Evolutionary conservation across 768 basidiomycete genomes (phyloP), one percentile per base, ranked within the genome.

Genomic region (Cystofilobasidium capitatum): DNA sequence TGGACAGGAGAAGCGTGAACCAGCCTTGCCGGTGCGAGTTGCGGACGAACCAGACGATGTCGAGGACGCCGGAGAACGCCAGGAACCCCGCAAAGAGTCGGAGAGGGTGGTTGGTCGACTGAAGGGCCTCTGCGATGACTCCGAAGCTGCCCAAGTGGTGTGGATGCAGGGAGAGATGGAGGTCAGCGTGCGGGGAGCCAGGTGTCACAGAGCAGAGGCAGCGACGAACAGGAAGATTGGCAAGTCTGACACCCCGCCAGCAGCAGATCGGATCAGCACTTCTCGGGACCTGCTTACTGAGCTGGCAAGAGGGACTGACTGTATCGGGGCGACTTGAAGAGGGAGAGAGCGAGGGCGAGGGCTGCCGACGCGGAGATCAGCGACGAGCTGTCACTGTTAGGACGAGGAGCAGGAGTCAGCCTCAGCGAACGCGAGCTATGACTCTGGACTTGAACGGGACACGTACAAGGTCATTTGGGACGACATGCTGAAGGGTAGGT

Each of bases 311-410:
- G 13, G 24, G 26, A 63, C 66, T 12, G 0, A 63, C 66, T 68
- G 42, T 68, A 68, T 8, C 66, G 61, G 12, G 66, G 66, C 20
- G 61, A 62, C 42, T 68, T 68, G 60, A 68, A 68, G 24, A 51
- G 24, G 12, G 66, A 60, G 17, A 68, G 62, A 10, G 58, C 24
- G n/a, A 68, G 61, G 31, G 66, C 60, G 33, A 68, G 49, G 2
- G 61, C 51, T 2, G 51, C 51, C 29, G 29, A 31, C 14, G 51
- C 51, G 2, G 51, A 55, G 7, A 55, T 2, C 29, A 55, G 31
- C 29, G 51, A 17, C 29, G 17, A 31, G 14, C 29, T 55, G 51
- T 55, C 51, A n/a, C 51, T 55, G 51, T 20, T 16, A 6, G 9
- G 45, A 49, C 17, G 17, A 45, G 44, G 14, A 45, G 44, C 17